These are phyloP conservation scores for Rhizoctonia solani DNA, from an alignment of 1,284 basidiomycete species.

Conservation along the genomic window DNA sequence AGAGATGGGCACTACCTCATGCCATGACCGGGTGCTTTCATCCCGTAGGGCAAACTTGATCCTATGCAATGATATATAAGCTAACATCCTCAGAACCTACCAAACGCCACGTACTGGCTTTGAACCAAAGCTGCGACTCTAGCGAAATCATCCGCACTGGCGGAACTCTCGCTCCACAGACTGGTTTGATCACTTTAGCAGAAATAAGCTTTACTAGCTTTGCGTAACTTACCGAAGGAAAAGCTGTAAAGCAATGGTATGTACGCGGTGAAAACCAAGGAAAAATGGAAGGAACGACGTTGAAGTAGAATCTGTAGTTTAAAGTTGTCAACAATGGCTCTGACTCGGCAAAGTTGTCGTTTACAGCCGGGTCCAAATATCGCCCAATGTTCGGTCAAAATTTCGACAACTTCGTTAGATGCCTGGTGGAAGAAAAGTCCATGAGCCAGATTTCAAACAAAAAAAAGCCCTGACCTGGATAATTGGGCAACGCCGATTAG, in stretches of 20 bases:
- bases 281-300: slow-evolving; percentile 89
- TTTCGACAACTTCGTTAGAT: slow-evolving; percentile 84
- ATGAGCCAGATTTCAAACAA: neutral
- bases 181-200: too few relatives aligned
- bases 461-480: slow-evolving; percentile 46
- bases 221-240: slow-evolving; percentile 64
- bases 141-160: slow-evolving; percentile 76
- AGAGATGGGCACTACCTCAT: slow-evolving; percentile 52
- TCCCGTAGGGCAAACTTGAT: slow-evolving; percentile 76
- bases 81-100: slow-evolving; percentile 16
- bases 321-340: slow-evolving; percentile 41
- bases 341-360: slow-evolving; percentile 43
- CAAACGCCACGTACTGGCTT: slow-evolving; percentile 71
- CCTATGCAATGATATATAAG: slow-evolving; percentile 47
- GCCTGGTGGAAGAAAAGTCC: slow-evolving; percentile 58
- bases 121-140: slow-evolving; percentile 81
- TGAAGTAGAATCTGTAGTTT: slow-evolving; percentile 68
- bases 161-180: slow-evolving; percentile 94
- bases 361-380: slow-evolving; percentile 77
- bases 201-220: neutral
- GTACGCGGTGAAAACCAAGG: slow-evolving; percentile 83
- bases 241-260: slow-evolving; percentile 82
- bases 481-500: slow-evolving; percentile 81
- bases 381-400: slow-evolving; percentile 85
- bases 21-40: slow-evolving; percentile 81